Base-by-base conservation (phyloP, 164 flowering plant species). In the Aristolochia californica region DNA sequence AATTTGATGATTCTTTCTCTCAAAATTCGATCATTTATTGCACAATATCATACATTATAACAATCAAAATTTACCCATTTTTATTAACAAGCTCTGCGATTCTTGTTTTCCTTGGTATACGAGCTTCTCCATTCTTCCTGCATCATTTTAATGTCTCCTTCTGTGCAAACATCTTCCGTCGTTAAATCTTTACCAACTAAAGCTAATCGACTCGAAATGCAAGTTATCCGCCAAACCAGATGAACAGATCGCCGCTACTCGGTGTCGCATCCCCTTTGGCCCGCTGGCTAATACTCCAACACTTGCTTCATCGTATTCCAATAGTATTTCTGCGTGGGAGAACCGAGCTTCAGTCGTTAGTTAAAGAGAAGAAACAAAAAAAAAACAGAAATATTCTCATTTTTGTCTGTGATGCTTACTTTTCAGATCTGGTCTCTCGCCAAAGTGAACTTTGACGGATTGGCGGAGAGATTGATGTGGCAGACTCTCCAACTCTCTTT, bases 121-220 rank as follows among this genome's bases (percentile, higher is more conserved):
- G n/a, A n/a, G n/a, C n/a, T n/a, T n/a, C n/a, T n/a, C n/a, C n/a
- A n/a, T n/a, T n/a, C n/a, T n/a, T n/a, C n/a, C n/a, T n/a, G n/a
- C n/a, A n/a, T n/a, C n/a, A n/a, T n/a, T n/a, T n/a, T n/a, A n/a
- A n/a, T n/a, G n/a, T n/a, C n/a, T n/a, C n/a, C n/a, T n/a, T n/a
- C n/a, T n/a, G n/a, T n/a, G n/a, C n/a, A n/a, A n/a, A n/a, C n/a
- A n/a, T n/a, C n/a, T n/a, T n/a, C n/a, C n/a, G n/a, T n/a, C n/a
- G 34, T 3, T 2, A 12, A 3, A 2, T 47, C 14, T 5, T 79
- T 67, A 85, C 87, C 82, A 80, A 60, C 59, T 73, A 55, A 87
- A 84, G 74, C 83, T 83, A 22, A 83, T 70, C 52, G 87, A 75
- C 65, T 84, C 77, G 23, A 79, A 87, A 40, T 84, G 80, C 24